A percentile compares a stretch with the other conserved stretches of the same genome.
Evolutionary conservation across 1,284 basidiomycete genomes (phyloP).

Genomic region (Naganishia liquefaciens): DNA sequence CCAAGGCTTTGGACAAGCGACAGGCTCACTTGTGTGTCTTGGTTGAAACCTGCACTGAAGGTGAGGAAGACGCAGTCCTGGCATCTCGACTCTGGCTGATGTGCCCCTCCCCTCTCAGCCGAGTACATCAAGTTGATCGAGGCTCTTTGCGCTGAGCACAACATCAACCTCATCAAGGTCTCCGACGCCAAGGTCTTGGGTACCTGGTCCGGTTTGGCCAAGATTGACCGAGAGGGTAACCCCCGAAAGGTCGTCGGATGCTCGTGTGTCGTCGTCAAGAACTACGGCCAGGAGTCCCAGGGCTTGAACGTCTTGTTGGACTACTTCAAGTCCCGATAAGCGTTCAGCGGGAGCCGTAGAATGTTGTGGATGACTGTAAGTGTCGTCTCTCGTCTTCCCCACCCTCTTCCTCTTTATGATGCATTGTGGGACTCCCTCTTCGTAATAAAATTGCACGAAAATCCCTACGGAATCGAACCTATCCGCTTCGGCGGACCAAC

Average conservation of each 20-base stretch:
- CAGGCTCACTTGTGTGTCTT: constrained; percentile 98
- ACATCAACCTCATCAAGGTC: constrained; percentile 99
- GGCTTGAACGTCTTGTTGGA: constrained; percentile 95
- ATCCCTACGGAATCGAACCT: constrained; percentile 56
- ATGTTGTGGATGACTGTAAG: constrained; percentile 3
- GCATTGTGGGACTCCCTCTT: constrained; percentile 56
- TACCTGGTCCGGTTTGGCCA: constrained; percentile 98
- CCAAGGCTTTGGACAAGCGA: constrained; percentile 98
- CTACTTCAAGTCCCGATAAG: constrained; percentile 57
- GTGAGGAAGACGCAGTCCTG: constrained; percentile 37
- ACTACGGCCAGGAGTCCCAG: constrained; percentile 94
- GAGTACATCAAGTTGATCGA: constrained; percentile 99
- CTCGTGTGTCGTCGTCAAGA: constrained; percentile 97
- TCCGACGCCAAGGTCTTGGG: constrained; percentile 94
- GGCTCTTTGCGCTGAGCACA: constrained; percentile 98
- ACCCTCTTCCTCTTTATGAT: constrained; percentile 40
- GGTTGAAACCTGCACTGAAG: constrained; percentile 96
- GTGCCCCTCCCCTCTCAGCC: constrained; percentile 54
- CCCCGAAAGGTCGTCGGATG: constrained; percentile 94
- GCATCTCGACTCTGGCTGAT: neutral
- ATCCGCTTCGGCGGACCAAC: constrained; percentile 51
- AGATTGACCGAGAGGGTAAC: constrained; percentile 99
- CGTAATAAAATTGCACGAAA: constrained; percentile 53
- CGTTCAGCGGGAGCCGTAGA: constrained; percentile 8
- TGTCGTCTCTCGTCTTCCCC: constrained; percentile 1